A percentile compares a stretch with the other conserved stretches of the same genome.
Conservation (phyloP, 257 asterid genomes). For the Gentiana straminea region DNA sequence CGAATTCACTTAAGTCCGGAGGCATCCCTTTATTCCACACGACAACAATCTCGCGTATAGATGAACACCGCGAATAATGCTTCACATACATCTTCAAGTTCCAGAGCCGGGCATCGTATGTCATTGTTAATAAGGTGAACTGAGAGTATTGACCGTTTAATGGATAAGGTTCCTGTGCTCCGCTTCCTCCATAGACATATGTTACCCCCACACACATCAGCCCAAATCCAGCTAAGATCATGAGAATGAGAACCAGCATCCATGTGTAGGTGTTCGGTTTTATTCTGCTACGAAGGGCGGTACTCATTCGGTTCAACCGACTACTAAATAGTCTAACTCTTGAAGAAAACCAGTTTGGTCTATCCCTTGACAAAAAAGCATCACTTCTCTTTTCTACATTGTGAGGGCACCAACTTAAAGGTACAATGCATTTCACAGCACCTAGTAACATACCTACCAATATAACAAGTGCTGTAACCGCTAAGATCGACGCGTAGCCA, state of each 20-base stretch:
- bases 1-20: conserved; percentile 48
- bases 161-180: conserved; percentile 78
- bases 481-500: conserved; percentile 48
- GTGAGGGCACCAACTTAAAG: conserved; percentile 90
- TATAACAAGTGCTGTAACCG: conserved; percentile 38
- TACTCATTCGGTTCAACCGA: conserved; percentile 57
- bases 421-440: conserved; percentile 58
- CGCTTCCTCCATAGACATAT: conserved; percentile 68
- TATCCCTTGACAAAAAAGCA: conserved; percentile 44
- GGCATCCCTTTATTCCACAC: conserved; percentile 92
- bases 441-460: conserved; percentile 72
- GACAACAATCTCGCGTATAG: conserved; percentile 93
- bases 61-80: conserved; percentile 89
- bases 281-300: conserved; percentile 44
- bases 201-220: conserved; percentile 51
- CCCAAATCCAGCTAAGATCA: conserved; percentile 18
- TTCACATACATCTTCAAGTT: conserved; percentile 70
- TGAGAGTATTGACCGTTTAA: conserved; percentile 65
- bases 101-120: conserved; percentile 94
- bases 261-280: conserved; percentile 48
- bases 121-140: conserved; percentile 84
- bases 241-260: conserved; percentile 26
- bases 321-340: conserved; percentile 55
- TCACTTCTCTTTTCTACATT: conserved; percentile 78
- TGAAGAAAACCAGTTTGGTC: conserved; percentile 42